Percentiles rank a stretch among this genome's conserved stretches.
These are phyloP conservation scores for Colletotrichum sidae DNA, from an alignment of 2,329 filamentous ascomycete genomes.

Conservation along the genomic window DNA sequence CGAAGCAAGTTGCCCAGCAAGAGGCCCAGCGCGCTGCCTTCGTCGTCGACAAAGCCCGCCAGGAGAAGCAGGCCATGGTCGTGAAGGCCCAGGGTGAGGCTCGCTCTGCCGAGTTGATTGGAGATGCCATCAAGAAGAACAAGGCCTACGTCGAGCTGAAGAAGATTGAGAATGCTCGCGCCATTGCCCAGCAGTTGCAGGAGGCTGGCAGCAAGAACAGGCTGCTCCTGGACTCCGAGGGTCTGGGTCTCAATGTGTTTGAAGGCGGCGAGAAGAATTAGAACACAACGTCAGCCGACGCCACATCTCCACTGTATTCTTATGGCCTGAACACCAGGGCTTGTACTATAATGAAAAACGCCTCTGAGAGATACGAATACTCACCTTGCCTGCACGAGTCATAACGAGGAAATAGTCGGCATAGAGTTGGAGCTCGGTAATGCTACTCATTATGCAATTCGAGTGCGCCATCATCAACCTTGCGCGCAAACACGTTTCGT, in stretches of 20 bases:
- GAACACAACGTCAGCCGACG: conserved; percentile 38
- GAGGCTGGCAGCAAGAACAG: conserved; percentile 90
- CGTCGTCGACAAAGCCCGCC: conserved; percentile 97
- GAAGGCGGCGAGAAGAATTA: conserved; percentile 63
- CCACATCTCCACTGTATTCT: conserved; percentile 61
- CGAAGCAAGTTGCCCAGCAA: conserved; percentile 84
- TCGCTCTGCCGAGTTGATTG: conserved; percentile 95
- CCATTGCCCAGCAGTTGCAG: conserved; percentile 89
- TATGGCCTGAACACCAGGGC: conserved; percentile 21
- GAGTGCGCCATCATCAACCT: too few relatives aligned
- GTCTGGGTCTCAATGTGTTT: conserved; percentile 89
- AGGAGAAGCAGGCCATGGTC: conserved; percentile 99
- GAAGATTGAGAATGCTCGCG: conserved; percentile 95
- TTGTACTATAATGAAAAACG: conserved; percentile 36
- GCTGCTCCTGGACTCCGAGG: conserved; percentile 91
- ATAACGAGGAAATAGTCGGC: too few relatives aligned
- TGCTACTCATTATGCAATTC: too few relatives aligned
- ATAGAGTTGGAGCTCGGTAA: too few relatives aligned
- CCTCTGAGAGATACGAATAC: conserved; percentile 20
- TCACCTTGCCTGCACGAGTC: too few relatives aligned
- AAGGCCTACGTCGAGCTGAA: conserved; percentile 96
- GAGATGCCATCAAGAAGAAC: conserved; percentile 99
- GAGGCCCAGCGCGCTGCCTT: conserved; percentile 98
- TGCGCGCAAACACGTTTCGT: too few relatives aligned
- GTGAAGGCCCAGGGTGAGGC: conserved; percentile 99